Conservation (phyloP, 148 eudicot species). For the Rhododendron kiyosumense region DNA sequence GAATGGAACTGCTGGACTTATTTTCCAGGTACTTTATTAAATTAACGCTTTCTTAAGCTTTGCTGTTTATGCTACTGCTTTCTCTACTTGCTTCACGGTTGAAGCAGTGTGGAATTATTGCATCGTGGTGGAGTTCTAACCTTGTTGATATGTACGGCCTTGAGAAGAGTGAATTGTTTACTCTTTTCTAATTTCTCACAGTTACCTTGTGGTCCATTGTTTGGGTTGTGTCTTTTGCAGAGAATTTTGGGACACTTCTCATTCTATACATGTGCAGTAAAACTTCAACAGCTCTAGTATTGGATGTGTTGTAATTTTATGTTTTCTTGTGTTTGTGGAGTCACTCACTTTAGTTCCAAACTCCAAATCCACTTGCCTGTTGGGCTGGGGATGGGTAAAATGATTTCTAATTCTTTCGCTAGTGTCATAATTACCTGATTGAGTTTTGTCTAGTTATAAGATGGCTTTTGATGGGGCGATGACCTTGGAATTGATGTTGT, state of each 20-base stretch:
- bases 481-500: background rate
- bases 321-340: background rate
- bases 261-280: background rate
- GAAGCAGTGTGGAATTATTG: background rate
- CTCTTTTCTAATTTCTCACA: background rate
- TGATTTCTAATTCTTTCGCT: background rate
- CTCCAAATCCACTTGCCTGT: background rate
- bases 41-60: background rate
- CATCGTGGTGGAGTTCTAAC: background rate
- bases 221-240: background rate
- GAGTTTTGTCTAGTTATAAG: background rate
- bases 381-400: background rate
- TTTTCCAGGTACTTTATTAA: conserved; percentile 65
- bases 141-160: background rate
- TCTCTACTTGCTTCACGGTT: background rate
- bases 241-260: background rate
- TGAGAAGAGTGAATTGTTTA: background rate
- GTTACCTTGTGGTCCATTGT: background rate
- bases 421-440: background rate
- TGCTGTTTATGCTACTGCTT: background rate
- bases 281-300: background rate
- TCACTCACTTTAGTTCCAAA: background rate
- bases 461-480: background rate
- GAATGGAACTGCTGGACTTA: conserved; percentile 95
- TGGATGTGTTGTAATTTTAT: background rate